These are phyloP conservation scores for Isabelozyma pseudorhagii DNA, from an alignment of 805 yeast genomes.

Conservation along the genomic window DNA sequence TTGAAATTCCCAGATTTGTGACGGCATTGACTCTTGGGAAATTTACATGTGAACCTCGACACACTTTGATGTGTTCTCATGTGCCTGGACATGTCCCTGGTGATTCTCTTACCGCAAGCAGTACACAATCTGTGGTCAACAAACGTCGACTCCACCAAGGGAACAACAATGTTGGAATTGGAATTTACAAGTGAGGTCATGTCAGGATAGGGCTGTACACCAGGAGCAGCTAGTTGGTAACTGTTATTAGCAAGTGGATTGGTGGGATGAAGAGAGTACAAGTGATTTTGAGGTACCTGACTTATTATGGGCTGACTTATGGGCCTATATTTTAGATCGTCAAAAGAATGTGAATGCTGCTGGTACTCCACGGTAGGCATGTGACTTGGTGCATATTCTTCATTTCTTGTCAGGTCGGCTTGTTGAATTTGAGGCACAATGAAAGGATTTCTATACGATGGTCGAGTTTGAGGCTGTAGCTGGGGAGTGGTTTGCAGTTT, in stretches of 20 bases:
- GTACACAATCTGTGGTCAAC: slow-evolving; percentile 45
- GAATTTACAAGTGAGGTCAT: slow-evolving; percentile 37
- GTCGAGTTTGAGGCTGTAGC: not conserved
- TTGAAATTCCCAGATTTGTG: slow-evolving; percentile 64
- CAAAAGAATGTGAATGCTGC: not conserved
- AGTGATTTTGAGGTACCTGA: not conserved
- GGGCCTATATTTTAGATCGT: not conserved
- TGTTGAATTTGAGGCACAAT: not conserved
- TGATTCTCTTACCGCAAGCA: slow-evolving; percentile 51
- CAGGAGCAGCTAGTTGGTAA: not conserved
- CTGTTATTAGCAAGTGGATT: not conserved
- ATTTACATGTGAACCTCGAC: slow-evolving; percentile 56
- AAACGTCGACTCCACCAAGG: slow-evolving; percentile 35
- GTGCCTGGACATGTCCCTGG: slow-evolving; percentile 62
- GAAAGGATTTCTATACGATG: not conserved
- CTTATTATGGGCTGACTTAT: not conserved
- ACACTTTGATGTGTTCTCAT: slow-evolving; percentile 58
- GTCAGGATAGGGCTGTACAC: slow-evolving; percentile 28
- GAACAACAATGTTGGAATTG: slow-evolving; percentile 27
- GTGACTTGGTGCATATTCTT: not conserved
- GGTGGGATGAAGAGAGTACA: not conserved
- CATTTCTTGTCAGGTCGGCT: not conserved
- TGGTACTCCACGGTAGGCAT: not conserved
- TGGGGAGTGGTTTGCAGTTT: not conserved
- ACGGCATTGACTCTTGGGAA: slow-evolving; percentile 51